Percentiles rank a stretch among this genome's conserved stretches.
phyloP scores from a whole-genome alignment of 83 land plant genomes.

The Larix sibirica region DNA sequence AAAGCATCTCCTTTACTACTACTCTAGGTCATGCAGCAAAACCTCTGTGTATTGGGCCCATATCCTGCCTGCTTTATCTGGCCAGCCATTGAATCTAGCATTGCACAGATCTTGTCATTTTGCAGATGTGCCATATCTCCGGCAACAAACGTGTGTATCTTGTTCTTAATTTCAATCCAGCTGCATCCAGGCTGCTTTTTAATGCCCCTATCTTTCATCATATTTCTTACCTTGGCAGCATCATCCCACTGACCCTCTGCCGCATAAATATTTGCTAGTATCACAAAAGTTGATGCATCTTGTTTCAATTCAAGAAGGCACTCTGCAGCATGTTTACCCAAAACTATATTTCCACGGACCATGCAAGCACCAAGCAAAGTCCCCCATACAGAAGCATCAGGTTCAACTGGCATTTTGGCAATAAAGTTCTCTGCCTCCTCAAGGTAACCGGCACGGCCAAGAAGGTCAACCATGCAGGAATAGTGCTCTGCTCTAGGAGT shows the following conservation, averaged over 20 bases:
- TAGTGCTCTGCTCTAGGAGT: conserved; percentile 6
- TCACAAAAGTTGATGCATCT: conserved; percentile 10
- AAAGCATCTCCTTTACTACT: not conserved
- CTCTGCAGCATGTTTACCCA: conserved; percentile 14
- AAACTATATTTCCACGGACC: conserved; percentile 6
- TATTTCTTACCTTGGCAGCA: conserved; percentile 12
- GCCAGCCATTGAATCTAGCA: not conserved
- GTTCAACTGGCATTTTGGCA: conserved; percentile 10
- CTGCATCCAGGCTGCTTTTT: conserved; percentile 16
- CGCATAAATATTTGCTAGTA: conserved; percentile 13
- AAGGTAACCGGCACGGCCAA: conserved; percentile 12
- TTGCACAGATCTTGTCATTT: not conserved
- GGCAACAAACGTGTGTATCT: conserved; percentile 6
- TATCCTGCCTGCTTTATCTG: not conserved
- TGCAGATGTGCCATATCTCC: conserved; percentile 15
- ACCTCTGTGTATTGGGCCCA: not conserved
- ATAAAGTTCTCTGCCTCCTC: conserved; percentile 4
- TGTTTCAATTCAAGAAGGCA: conserved; percentile 12
- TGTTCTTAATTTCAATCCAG: conserved; percentile 14
- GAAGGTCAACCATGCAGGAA: conserved; percentile 15
- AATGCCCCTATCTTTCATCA: conserved; percentile 8
- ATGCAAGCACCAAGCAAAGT: conserved; percentile 12
- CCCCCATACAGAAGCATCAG: conserved; percentile 9
- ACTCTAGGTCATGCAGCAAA: not conserved
- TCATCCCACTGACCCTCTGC: conserved; percentile 4